Evolutionary conservation across 2,329 filamentous ascomycete species (phyloP).

Genomic region (Emmonsiellopsis sp.): DNA sequence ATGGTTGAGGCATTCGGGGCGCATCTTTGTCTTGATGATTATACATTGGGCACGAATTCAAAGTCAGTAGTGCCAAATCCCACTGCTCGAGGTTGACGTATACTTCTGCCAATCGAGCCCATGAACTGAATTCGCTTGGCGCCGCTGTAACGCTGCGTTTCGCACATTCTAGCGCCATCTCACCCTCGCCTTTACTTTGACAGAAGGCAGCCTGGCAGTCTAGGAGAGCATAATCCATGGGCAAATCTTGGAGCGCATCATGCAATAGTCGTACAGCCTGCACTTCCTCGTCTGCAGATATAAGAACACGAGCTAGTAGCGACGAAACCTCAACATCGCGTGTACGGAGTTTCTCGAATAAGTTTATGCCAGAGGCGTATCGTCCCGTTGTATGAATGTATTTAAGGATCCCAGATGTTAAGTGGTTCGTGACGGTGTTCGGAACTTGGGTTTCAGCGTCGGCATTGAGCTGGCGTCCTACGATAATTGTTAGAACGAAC

Average conservation of each 20-base stretch:
- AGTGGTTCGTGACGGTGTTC: constrained; percentile 90
- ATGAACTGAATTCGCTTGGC: constrained; percentile 93
- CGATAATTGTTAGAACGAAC: constrained; percentile 14
- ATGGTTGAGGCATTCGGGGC: constrained; percentile 86
- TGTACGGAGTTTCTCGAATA: constrained; percentile 89
- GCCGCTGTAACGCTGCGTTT: constrained; percentile 92
- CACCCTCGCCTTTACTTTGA: constrained; percentile 75
- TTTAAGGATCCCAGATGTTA: constrained; percentile 84
- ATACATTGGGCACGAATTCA: constrained; percentile 99
- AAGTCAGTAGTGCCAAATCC: constrained; percentile 87
- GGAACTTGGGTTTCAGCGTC: constrained; percentile 96
- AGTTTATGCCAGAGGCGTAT: constrained; percentile 89
- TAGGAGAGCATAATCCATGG: constrained; percentile 96
- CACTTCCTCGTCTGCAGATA: constrained; percentile 96
- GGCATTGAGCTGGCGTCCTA: constrained; percentile 90
- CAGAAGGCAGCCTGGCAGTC: constrained; percentile 92
- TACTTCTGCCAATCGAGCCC: constrained; percentile 86
- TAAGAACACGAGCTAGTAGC: constrained; percentile 77
- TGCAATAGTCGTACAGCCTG: constrained; percentile 82
- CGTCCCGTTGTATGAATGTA: constrained; percentile 95
- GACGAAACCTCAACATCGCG: constrained; percentile 93
- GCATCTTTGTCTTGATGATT: constrained; percentile 98
- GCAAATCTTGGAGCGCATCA: constrained; percentile 77
- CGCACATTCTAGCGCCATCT: constrained; percentile 83
- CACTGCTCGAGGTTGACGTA: constrained; percentile 93